Evolutionary conservation across 2,329 filamentous ascomycete species (phyloP), one percentile per base, ranked within the genome.

Genomic region (Aspergillus sp.): DNA sequence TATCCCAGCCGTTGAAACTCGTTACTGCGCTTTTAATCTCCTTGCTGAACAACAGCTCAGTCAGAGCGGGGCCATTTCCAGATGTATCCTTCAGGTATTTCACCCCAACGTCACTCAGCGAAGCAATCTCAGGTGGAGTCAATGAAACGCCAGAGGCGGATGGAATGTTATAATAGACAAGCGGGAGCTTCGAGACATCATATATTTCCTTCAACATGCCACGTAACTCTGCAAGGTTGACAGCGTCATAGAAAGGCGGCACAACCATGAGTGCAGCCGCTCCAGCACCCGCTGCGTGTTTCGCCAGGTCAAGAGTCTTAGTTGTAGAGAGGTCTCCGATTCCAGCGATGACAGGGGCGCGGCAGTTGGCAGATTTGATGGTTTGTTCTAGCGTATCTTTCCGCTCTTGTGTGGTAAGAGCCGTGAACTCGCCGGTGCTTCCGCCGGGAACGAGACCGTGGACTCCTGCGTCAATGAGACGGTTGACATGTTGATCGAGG

Each of bases 1-100:
- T 82, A 57, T 82, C 81, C 81, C 80, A 83, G 1, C 81, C 81
- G 56, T 82, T 82, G 65, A 83, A 82, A 0, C 77, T 72, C 1
- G 78, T 81, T 58, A 82, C 21, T 21, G 21, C 21, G 21, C 21
- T 77, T 23, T 72, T 64, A 55, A 76, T 69, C 3, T 68, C 65
- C 23, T 73, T 64, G 6, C 71, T 72, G 60, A 82, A 82, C 4
- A 82, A 68, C 12, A 82, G 63, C 56, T 83, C 79, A 2, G 79
- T 82, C 5, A 81, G 67, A 0, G 76, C 79, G 0, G 80, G 80
- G 1, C 73, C 81, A 53, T 83, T 79, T 21, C 81, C 81, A 3
- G 80, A 82, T 0, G 80, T 82, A 62, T 82, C 81, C 65, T 82
- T 82, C 33, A 82, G 65, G 58, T 81, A 81, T 63, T 76, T 77